Evolutionary conservation across 2,329 filamentous ascomycete genomes (phyloP).

Genomic region (Mycocentrospora acerina): DNA sequence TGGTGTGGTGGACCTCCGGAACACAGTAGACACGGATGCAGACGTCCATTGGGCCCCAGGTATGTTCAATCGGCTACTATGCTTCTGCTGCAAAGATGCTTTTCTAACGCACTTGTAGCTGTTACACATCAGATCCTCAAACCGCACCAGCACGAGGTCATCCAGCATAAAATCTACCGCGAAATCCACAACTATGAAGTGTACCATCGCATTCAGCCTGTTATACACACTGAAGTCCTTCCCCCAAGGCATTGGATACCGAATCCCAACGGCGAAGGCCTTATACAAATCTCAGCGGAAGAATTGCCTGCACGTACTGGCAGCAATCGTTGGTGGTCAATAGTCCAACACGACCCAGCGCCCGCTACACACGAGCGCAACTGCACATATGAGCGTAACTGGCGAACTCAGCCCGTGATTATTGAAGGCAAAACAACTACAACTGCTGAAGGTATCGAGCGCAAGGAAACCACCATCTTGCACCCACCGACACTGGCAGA

Average conservation of each 20-base stretch:
- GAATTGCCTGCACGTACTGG: constrained; percentile 40
- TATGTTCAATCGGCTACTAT: constrained; percentile 15
- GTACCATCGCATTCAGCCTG: constrained; percentile 55
- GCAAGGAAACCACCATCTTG: constrained; percentile 49
- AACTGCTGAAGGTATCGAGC: constrained; percentile 44
- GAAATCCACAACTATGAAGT: constrained; percentile 58
- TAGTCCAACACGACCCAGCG: constrained; percentile 23
- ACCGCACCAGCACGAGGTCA: constrained; percentile 48
- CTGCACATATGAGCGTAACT: constrained; percentile 6
- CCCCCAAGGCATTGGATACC: constrained; percentile 56
- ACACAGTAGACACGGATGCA: constrained; percentile 45
- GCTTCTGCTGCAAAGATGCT: neutral
- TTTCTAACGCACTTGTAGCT: constrained; percentile 37
- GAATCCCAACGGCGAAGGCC: constrained; percentile 31
- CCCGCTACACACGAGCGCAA: constrained; percentile 3
- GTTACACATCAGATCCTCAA: constrained; percentile 54
- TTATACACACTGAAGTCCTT: constrained; percentile 56
- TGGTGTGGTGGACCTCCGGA: constrained; percentile 38
- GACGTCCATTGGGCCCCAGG: constrained; percentile 43
- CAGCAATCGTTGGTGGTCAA: constrained; percentile 31
- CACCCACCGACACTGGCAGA: constrained; percentile 48
- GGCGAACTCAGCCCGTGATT: constrained; percentile 39
- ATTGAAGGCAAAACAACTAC: constrained; percentile 45
- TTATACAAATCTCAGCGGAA: constrained; percentile 50
- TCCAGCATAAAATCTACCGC: constrained; percentile 51